Evolutionary conservation across 2,329 filamentous ascomycete genomes (phyloP).

Genomic region (Colletotrichum falcatum): DNA sequence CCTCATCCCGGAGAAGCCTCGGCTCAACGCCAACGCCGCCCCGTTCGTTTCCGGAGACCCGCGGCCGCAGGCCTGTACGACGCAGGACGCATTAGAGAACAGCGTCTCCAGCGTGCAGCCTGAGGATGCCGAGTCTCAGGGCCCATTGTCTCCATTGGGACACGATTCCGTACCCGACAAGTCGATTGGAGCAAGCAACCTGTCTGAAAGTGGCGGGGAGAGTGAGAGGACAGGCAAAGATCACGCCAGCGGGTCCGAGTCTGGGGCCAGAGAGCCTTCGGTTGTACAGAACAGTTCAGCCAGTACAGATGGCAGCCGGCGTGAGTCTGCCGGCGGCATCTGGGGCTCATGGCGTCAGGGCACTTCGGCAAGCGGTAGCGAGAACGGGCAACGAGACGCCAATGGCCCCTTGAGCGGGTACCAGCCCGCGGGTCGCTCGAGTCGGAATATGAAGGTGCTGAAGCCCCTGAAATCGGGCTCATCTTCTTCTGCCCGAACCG

Average conservation of each 20-base stretch:
- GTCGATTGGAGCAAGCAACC: slow-evolving; percentile 50
- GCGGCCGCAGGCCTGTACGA: slow-evolving; percentile 44
- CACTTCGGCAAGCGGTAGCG: slow-evolving; percentile 59
- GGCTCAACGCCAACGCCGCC: slow-evolving; percentile 66
- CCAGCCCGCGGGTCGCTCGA: slow-evolving; percentile 72
- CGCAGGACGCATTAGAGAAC: slow-evolving; percentile 38
- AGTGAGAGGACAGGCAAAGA: slow-evolving; percentile 53
- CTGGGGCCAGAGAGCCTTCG: slow-evolving; percentile 22
- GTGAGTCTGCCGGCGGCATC: slow-evolving; percentile 67
- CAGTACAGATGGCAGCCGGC: slow-evolving; percentile 47
- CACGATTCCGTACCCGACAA: slow-evolving; percentile 51
- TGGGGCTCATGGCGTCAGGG: slow-evolving; percentile 80
- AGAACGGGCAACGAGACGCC: slow-evolving; percentile 65
- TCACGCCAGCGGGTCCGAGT: slow-evolving; percentile 28
- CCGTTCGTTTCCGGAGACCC: slow-evolving; percentile 56
- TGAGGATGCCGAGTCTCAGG: slow-evolving; percentile 45
- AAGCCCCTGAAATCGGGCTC: slow-evolving; percentile 76
- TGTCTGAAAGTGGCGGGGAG: slow-evolving; percentile 60
- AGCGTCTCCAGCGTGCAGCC: slow-evolving; percentile 46
- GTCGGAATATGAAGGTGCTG: slow-evolving; percentile 89
- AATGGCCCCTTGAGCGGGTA: slow-evolving; percentile 71
- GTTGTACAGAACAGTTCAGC: slow-evolving; percentile 23
- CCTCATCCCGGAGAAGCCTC: slow-evolving; percentile 65
- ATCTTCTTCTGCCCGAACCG: slow-evolving; percentile 62
- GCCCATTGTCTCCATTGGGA: slow-evolving; percentile 52